Evolutionary conservation across 78 protist species (phyloP), one percentile per base, ranked within the genome.

Genomic region (Fonticula alba): DNA sequence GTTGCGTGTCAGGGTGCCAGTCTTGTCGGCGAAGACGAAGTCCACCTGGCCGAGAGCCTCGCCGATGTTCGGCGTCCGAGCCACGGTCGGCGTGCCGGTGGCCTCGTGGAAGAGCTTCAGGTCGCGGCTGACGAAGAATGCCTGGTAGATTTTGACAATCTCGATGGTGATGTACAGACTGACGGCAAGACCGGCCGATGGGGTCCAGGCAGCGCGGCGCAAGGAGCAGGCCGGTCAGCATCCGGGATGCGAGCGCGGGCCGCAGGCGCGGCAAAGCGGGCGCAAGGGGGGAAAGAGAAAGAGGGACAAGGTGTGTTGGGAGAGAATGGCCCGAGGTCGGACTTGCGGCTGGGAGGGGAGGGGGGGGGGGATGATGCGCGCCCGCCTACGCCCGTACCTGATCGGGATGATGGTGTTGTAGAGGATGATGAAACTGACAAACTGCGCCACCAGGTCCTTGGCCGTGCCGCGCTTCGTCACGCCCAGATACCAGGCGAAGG

Each of bases 1-100:
- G 67, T 94, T 94, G 19, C 62, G 59, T 2, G 98, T 94, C 57
- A 94, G 83, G 33, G 98, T 94, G 41, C 98, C 98, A 1, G 98
- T 94, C 71, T 94, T 94, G 64, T 94, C 98, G n/a, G 82, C 62
- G 75, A 92, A 83, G 32, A 82, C 32, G 49, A 74, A 66, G 43
- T 75, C 55, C 5, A 79, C 33, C 72, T 80, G 80, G 13, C 85
- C 85, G 4, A 80, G 80, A 55, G 74, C 85, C 59, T 80, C 85
- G 50, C 56, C 65, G 38, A 81, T 69, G 27, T 69, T 68, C 33
- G 76, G 64, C 13, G 86, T 81, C 17, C 79, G 70, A 19, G 82
- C 82, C 3, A 10, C 14, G 2, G 85, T 80, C 46, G 82, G 82
- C 4, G 83, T 77, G 60, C 82, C 78, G 33, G 71, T 37, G 37